A percentile compares a stretch with the other conserved stretches of the same genome.
phyloP scores from a whole-genome alignment of 768 basidiomycete genomes.

The Cytidiella melzeri region DNA sequence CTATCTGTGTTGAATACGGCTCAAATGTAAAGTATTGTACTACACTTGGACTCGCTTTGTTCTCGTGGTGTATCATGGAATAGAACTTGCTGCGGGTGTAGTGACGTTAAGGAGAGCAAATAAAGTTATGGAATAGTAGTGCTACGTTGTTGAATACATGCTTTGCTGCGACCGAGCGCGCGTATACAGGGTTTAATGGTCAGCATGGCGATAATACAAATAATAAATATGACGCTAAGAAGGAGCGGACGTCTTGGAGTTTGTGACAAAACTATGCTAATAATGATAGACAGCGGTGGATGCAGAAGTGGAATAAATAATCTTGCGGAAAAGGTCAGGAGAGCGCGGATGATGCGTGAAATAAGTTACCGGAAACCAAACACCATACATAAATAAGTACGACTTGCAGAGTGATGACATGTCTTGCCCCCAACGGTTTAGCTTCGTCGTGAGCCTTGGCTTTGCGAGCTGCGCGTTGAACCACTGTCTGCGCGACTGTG shows the following conservation, averaged over 20 bases:
- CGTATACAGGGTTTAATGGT: too few relatives aligned
- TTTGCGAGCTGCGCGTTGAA: conserved; percentile 1
- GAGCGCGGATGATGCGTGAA: neutral
- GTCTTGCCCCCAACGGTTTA: neutral
- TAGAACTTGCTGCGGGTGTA: too few relatives aligned
- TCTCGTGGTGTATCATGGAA: too few relatives aligned
- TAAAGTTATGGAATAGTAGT: too few relatives aligned
- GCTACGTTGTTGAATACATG: too few relatives aligned
- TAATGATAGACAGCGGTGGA: neutral
- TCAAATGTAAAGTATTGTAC: too few relatives aligned
- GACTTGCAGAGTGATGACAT: neutral
- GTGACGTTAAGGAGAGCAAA: too few relatives aligned
- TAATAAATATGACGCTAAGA: neutral
- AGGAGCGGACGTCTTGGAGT: neutral
- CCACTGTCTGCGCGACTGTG: conserved; percentile 13
- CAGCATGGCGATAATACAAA: neutral
- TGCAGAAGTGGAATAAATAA: neutral
- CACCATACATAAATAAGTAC: neutral
- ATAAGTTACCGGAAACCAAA: neutral
- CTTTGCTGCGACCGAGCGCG: too few relatives aligned
- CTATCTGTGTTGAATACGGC: too few relatives aligned
- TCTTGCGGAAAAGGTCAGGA: neutral
- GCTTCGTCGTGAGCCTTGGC: conserved; percentile 3
- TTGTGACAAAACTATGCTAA: neutral
- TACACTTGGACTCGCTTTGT: too few relatives aligned